Base-by-base conservation (phyloP, 768 basidiomycete genomes). In the Psilocybe cyanescens region DNA sequence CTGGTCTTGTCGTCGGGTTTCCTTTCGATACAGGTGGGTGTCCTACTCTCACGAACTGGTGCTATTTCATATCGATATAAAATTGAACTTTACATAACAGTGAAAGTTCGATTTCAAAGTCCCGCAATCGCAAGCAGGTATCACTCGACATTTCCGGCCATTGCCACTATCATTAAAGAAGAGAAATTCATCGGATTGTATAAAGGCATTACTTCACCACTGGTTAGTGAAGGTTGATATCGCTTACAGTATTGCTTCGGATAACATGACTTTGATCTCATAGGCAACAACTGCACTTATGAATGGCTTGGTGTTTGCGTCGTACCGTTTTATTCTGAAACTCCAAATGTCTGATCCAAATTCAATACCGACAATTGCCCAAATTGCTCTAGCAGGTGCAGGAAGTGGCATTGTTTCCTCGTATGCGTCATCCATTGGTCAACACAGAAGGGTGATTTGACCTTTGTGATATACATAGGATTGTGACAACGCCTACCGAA, bases 271-370 rank as follows among this genome's bases (percentile, higher is more conserved):
- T 41, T 24, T 24, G 24, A 16, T 47, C 28, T 31, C 17, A 35
- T 50, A 93, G 92, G 81, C 85, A 1, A 85, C 87, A 2, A 83
- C 84, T 24, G 91, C 92, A 0, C 76, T 91, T 1, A 83, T 94
- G 79, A 97, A 96, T 68, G 94, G 95, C 11, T 78, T 94, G 14
- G 86, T 96, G 3, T 97, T 97, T 72, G 84, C 92, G 0, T 87
- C 89, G 0, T 97, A 97, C 76, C 86, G 88, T 19, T 86, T 91
- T 70, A 81, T 95, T 55, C 85, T 94, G 79, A 84, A 86, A 51
- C 61, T 85, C 0, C 91, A 95, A 70, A 76, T 87, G 4, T 77
- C 82, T 1, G 68, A 74, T 51, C 71, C 76, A 3, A 69, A 78
- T 2, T 70, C 74, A 1, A 78, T 81, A 31, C 92, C 95, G 0